These are phyloP conservation scores for Closterium sp. DNA, from an alignment of 139 green algal genomes.

Conservation along the genomic window DNA sequence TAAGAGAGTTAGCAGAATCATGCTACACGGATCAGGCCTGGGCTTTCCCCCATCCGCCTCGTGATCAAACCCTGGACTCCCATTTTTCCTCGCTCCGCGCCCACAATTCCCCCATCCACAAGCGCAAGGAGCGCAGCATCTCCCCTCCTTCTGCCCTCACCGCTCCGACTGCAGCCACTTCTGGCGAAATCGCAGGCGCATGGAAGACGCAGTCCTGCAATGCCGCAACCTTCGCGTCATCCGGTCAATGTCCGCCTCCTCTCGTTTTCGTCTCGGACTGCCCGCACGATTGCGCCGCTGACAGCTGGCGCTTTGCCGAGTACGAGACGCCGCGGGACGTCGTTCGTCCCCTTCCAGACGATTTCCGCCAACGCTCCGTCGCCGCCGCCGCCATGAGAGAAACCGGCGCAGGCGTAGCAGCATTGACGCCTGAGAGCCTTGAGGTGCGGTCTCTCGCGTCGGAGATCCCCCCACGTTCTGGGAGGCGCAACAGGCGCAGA, in stretches of 20 bases:
- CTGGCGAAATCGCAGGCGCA: too few relatives aligned
- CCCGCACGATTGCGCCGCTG: neutral
- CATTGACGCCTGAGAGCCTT: neutral
- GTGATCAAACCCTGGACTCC: neutral
- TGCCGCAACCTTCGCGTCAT: neutral
- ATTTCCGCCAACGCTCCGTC: neutral
- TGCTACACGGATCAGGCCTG: neutral
- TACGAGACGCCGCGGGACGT: neutral
- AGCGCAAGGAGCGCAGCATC: neutral
- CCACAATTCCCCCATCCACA: neutral
- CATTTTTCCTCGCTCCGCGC: neutral
- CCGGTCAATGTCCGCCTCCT: neutral
- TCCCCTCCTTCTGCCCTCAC: neutral
- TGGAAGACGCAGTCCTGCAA: neutral
- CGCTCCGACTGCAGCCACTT: too few relatives aligned
- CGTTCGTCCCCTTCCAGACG: neutral
- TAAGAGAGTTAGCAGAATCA: neutral
- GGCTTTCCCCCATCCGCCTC: neutral
- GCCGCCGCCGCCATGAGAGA: neutral
- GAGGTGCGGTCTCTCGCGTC: neutral
- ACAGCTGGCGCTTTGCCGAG: neutral
- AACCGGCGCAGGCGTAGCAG: neutral
- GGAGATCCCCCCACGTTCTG: neutral
- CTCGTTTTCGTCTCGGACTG: neutral
- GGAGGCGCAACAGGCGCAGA: neutral